A percentile compares a stretch with the other conserved stretches of the same genome.
Evolutionary conservation across 2,329 filamentous ascomycete genomes (phyloP).

Genomic region (Dothideomycetes sp.): DNA sequence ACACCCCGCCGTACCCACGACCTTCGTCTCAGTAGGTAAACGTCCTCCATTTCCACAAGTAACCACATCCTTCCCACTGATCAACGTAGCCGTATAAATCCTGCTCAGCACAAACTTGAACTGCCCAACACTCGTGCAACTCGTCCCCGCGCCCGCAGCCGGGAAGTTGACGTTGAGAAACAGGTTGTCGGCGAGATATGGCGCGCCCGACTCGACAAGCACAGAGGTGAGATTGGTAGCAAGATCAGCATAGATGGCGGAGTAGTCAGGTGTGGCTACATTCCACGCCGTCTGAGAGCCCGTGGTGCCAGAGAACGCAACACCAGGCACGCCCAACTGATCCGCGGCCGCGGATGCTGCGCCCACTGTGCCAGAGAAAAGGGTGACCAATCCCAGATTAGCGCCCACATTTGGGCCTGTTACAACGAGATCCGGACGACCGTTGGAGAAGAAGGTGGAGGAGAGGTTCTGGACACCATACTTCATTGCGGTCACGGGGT

Average conservation of each 20-base stretch:
- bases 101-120: constrained; percentile 56
- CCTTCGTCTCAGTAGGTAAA: constrained; percentile 48
- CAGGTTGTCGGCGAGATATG: constrained; percentile 52
- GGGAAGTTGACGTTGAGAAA: constrained; percentile 64
- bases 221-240: constrained; percentile 46
- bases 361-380: constrained; percentile 58
- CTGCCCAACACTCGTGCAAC: constrained; percentile 40
- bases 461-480: constrained; percentile 50
- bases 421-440: constrained; percentile 50
- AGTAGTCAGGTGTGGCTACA: constrained; percentile 36
- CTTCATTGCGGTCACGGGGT: constrained; percentile 52
- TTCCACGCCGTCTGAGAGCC: constrained; percentile 44
- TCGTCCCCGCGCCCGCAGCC: constrained; percentile 29
- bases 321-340: constrained; percentile 46
- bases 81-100: constrained; percentile 38
- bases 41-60: constrained; percentile 42
- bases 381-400: constrained; percentile 47
- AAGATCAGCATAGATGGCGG: constrained; percentile 53
- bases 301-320: constrained; percentile 54
- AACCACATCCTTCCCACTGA: constrained; percentile 38
- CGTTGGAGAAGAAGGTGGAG: constrained; percentile 42
- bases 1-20: constrained; percentile 43
- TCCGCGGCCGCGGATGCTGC: constrained; percentile 49
- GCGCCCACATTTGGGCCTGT: constrained; percentile 51
- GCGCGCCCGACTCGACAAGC: constrained; percentile 45